Conservation (phyloP, 495 filamentous ascomycete genomes). For the Evansstolkia leycettana region DNA sequence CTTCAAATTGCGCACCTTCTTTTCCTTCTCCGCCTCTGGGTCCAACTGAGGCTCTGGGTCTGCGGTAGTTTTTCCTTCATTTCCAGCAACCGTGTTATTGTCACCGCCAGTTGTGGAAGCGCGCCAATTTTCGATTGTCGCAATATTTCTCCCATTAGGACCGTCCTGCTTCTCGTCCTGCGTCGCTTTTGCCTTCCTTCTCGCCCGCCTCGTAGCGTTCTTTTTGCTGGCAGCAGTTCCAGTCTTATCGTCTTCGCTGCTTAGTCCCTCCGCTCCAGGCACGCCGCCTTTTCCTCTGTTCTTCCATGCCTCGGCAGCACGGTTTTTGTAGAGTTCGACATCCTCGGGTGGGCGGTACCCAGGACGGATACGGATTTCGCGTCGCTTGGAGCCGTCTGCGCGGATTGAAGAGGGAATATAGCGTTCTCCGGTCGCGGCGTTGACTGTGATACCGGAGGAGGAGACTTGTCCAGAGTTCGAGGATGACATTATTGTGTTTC, state of each 20-base stretch:
- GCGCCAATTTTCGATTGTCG: conserved; percentile 20
- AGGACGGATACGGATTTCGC: conserved; percentile 84
- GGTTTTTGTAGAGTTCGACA: conserved; percentile 91
- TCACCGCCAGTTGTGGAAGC: conserved; percentile 9
- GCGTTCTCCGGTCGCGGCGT: conserved; percentile 59
- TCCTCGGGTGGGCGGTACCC: conserved; percentile 95
- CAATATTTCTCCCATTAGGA: conserved; percentile 13
- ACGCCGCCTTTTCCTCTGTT: conserved; percentile 65
- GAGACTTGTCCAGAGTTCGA: conserved; percentile 9
- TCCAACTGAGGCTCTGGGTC: conserved; percentile 30
- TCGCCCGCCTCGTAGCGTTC: conserved; percentile 87
- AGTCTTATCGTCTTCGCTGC: conserved; percentile 37
- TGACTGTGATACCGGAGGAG: conserved; percentile 63
- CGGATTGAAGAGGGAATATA: conserved; percentile 80
- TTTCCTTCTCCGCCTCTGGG: conserved; percentile 70
- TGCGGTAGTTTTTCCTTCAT: conserved; percentile 16
- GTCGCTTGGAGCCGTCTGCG: conserved; percentile 76
- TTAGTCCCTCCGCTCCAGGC: conserved; percentile 59
- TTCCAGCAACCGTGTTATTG: conserved; percentile 11
- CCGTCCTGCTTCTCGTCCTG: conserved; percentile 14
- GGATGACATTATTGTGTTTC: conserved; percentile 11
- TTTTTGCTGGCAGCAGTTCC: conserved; percentile 55
- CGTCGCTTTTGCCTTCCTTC: conserved; percentile 68
- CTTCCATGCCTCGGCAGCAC: conserved; percentile 75
- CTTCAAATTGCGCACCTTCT: conserved; percentile 82